Evolutionary conservation across 768 basidiomycete species (phyloP), one percentile per base, ranked within the genome.

Genomic region (Pleurotus citrinopileatus): DNA sequence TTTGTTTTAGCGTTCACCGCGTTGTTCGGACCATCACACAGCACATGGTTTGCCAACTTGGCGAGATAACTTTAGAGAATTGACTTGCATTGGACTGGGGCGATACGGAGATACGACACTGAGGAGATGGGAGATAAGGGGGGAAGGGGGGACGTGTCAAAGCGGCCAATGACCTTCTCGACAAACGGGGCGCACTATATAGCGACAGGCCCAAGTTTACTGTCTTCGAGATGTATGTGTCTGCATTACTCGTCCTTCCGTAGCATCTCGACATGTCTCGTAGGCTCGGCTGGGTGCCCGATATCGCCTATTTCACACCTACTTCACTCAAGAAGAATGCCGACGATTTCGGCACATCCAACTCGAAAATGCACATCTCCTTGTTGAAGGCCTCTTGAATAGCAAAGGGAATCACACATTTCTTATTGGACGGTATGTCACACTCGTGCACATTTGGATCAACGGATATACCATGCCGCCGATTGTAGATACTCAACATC

Each of bases 141-240:
- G n/a, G n/a, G n/a, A n/a, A n/a, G n/a, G n/a, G n/a, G n/a, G n/a
- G n/a, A n/a, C n/a, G 59, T 3, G 22, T 60, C 23, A 56, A 70
- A 38, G 63, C 61, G 23, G 62, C 63, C 2, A 17, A 38, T 5
- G 57, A 65, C 26, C 54, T 65, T 3, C 50, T 65, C 6, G 63
- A 63, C 13, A 61, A 59, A 45, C 57, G 62, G 8, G 52, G 62
- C 1, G 27, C 50, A 15, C 57, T 63, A n/a, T 63, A 61, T 50
- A 63, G 62, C 1, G 60, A 64, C 29, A 56, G 65, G 7, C 42
- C 42, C 12, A 43, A 19, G 42, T 43, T 43, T 34, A 34, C n/a
- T n/a, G 32, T 34, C 9, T 34, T 34, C 32, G 32, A 34, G 32
- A 34, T 34, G 32, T 34, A 34, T n/a, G 32, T 34, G 9, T n/a